A percentile compares a stretch with the other conserved stretches of the same genome.
These are phyloP conservation scores for Lupinus albus DNA, from an alignment of 306 rosid species.

Conservation along the genomic window DNA sequence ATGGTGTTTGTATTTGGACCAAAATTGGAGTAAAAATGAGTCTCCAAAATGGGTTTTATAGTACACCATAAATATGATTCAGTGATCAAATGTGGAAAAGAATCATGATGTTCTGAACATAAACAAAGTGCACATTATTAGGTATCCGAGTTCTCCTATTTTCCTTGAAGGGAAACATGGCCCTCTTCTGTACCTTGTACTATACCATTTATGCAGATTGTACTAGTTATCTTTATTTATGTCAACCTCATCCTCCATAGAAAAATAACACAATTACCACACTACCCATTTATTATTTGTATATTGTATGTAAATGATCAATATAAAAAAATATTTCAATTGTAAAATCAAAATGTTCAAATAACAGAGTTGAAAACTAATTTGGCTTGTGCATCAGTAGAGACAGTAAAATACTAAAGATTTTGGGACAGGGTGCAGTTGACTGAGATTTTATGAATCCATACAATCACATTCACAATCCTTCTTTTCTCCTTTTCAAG, in stretches of 20 bases:
- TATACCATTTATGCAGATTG: not conserved
- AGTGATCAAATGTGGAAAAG: not conserved
- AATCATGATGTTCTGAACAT: constrained; percentile 21
- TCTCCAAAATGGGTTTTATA: constrained; percentile 24
- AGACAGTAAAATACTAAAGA: too few species aligned
- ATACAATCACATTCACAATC: constrained; percentile 59
- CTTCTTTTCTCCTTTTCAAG: constrained; percentile 47
- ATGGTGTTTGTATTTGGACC: constrained; percentile 19
- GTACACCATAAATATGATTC: constrained; percentile 23
- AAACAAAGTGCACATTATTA: constrained; percentile 19
- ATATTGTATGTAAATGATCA: too few species aligned
- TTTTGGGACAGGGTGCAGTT: constrained; percentile 49
- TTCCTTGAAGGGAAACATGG: not conserved
- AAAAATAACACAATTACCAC: not conserved
- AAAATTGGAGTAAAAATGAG: constrained; percentile 22
- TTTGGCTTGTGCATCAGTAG: too few species aligned
- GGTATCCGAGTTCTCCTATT: constrained; percentile 4
- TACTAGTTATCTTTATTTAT: not conserved
- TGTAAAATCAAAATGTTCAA: too few species aligned
- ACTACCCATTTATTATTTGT: not conserved
- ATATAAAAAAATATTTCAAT: too few species aligned
- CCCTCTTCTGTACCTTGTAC: not conserved
- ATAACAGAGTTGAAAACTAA: too few species aligned
- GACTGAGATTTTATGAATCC: constrained; percentile 58
- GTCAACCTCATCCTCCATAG: not conserved